Base-by-base conservation (phyloP, 768 basidiomycete species). In the Rubroboletus satanas region DNA sequence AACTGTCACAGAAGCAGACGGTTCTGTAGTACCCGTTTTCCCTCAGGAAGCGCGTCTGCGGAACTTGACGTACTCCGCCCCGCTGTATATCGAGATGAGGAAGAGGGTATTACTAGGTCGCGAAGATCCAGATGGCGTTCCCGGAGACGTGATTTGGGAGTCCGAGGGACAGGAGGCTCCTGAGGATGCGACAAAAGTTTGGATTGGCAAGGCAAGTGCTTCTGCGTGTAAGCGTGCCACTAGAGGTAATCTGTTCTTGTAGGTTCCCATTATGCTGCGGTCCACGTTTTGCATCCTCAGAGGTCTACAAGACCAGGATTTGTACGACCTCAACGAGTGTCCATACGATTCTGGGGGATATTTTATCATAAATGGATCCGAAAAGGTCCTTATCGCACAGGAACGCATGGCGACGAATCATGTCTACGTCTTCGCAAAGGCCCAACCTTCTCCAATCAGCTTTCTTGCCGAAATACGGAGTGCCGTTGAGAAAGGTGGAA, bases 401-500 rank as follows among this genome's bases (percentile, higher is more conserved):
- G 97, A 99, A 71, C 86, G 97, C 49, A 98, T 98, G 95, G 96
- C 97, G 10, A 95, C 93, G 23, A 99, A 99, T 75, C 95, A 97
- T 66, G 97, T 99, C 61, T 99, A 98, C 73, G 94, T 98, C 49
- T 99, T 99, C 66, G 93, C 95, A 49, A 99, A 98, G 74, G 92
- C 92, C 0, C 93, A 96, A 62, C 95, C 96, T 4, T 95, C 93
- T 17, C 94, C 95, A 2, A 90, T 97, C 63, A 93, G 86, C 60
- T 97, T 96, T 74, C 82, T 98, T 41, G 93, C 97, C 36, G 95
- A 98, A 71, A 97, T 99, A 71, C 88, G 96, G 57, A 94, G 92
- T 71, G 93, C 94, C 6, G 92, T 98, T 12, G 97, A 98, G 75
- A 96, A 93, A 68, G 94, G 96, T 52, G 97, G 97, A 48, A 98